phyloP scores from a whole-genome alignment of 768 basidiomycete species.

The Naganishia randhawae region DNA sequence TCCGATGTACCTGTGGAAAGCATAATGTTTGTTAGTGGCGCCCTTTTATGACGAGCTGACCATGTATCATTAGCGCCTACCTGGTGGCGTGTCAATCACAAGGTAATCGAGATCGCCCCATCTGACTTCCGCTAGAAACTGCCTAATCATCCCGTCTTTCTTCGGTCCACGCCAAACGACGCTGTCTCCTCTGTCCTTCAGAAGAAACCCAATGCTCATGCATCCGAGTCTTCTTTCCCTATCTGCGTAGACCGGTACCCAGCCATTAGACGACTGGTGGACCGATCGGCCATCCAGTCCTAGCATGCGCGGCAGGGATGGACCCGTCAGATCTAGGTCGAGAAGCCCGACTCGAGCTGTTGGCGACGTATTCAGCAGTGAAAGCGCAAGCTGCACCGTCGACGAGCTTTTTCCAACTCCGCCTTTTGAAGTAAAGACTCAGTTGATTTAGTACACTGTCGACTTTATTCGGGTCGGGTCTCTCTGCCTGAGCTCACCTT shows the following conservation, averaged over 20 bases:
- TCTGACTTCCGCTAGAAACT: constrained; percentile 88
- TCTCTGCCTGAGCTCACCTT: constrained; percentile 54
- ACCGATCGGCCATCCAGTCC: constrained; percentile 75
- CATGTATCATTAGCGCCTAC: constrained; percentile 55
- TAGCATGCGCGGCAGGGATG: constrained; percentile 92
- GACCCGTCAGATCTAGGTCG: constrained; percentile 89
- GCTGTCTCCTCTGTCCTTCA: constrained; percentile 83
- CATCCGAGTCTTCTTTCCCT: constrained; percentile 70
- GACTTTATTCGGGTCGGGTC: neutral
- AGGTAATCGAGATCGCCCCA: constrained; percentile 93
- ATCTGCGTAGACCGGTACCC: constrained; percentile 98
- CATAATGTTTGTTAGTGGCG: neutral
- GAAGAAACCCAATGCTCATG: constrained; percentile 94
- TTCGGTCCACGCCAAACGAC: constrained; percentile 99
- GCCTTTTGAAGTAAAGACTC: constrained; percentile 47
- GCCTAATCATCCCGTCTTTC: constrained; percentile 96
- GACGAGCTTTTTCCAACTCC: constrained; percentile 98
- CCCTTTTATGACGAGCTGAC: neutral
- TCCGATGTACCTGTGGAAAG: constrained; percentile 85
- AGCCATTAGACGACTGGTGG: constrained; percentile 89
- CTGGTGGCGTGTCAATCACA: constrained; percentile 92
- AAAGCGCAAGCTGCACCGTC: constrained; percentile 83
- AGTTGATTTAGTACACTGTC: neutral
- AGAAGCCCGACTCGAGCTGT: constrained; percentile 76
- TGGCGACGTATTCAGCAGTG: constrained; percentile 65